These are phyloP conservation scores for Neonectria magnoliae DNA, from an alignment of 2,329 filamentous ascomycete species.

Conservation along the genomic window DNA sequence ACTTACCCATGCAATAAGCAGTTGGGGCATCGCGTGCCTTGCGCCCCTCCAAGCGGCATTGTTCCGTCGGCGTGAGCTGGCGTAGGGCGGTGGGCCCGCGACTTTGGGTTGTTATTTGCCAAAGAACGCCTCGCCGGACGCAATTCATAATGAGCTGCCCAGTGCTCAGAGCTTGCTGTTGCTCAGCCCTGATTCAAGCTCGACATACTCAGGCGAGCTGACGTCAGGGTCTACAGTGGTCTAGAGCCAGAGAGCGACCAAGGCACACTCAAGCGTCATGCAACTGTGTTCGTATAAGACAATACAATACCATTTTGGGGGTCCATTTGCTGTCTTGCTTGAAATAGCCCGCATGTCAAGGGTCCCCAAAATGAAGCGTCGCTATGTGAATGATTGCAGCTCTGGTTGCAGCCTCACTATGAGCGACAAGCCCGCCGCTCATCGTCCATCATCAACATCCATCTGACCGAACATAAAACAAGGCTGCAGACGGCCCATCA, in stretches of 20 bases:
- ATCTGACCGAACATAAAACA: not conserved
- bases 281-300: not conserved
- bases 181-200: not conserved
- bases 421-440: not conserved
- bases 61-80: slow-evolving; percentile 1
- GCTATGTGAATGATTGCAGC: too few relatives aligned
- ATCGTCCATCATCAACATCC: not conserved
- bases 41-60: slow-evolving; percentile 7
- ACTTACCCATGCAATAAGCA: not conserved
- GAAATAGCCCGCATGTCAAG: not conserved
- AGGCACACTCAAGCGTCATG: not conserved
- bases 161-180: not conserved
- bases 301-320: not conserved
- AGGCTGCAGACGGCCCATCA: not conserved
- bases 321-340: not conserved
- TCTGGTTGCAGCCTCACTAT: not conserved
- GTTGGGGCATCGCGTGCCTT: slow-evolving; percentile 1
- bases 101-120: not conserved
- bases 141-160: not conserved
- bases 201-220: slow-evolving; percentile 10
- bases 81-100: not conserved
- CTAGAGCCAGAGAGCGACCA: not conserved
- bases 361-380: not conserved
- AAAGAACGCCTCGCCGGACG: not conserved
- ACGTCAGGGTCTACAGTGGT: not conserved